These are phyloP conservation scores for Candida ascalaphidarum DNA, from an alignment of 805 yeast genomes.

Conservation along the genomic window DNA sequence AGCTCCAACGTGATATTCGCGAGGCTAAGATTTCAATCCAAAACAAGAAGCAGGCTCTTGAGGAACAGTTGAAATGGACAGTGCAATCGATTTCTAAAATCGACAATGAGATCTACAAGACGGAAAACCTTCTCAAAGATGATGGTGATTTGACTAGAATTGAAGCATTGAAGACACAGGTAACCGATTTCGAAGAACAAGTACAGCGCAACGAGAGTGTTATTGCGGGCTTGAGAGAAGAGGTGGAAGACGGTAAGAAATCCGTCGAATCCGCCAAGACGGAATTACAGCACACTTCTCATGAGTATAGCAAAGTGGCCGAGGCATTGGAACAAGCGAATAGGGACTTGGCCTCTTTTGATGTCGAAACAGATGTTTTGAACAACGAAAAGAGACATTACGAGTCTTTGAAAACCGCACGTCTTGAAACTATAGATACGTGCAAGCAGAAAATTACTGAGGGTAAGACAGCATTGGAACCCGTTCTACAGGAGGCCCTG, in stretches of 20 bases:
- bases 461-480: constrained; percentile 7
- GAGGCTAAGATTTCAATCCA: constrained; percentile 2
- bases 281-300: too few species aligned
- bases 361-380: constrained; percentile 6
- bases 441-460: constrained; percentile 5
- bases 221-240: constrained; percentile 17
- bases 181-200: constrained; percentile 18
- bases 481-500: constrained; percentile 14
- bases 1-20: constrained; percentile 2
- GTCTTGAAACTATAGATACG: constrained; percentile 1
- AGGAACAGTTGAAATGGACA: background rate
- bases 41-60: background rate
- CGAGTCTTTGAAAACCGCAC: constrained; percentile 6
- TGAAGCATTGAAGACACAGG: constrained; percentile 24
- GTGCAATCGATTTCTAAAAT: constrained; percentile 4
- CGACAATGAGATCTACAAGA: constrained; percentile 17
- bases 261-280: too few species aligned
- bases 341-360: constrained; percentile 9
- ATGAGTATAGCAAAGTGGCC: too few species aligned
- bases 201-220: constrained; percentile 18
- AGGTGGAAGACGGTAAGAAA: constrained; percentile 6
- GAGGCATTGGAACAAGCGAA: constrained; percentile 7
- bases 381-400: constrained; percentile 6
- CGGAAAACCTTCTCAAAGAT: constrained; percentile 33
- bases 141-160: constrained; percentile 36